Evolutionary conservation across 2,329 filamentous ascomycete species (phyloP).

Genomic region (Magnaporthiopsis rhizophila): DNA sequence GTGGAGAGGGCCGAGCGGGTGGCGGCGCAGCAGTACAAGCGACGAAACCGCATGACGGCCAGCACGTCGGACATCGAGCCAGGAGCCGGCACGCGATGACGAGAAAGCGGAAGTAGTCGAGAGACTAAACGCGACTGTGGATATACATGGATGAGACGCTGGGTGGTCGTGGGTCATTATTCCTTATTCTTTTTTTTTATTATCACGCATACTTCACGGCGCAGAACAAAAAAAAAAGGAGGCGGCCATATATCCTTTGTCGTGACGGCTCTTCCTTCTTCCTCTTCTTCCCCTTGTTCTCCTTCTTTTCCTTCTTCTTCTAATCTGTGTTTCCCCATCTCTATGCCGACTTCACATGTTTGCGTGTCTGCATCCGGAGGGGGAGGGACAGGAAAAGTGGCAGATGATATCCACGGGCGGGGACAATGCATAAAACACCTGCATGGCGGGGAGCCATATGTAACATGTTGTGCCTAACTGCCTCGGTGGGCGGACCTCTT

Average conservation of each 20-base stretch:
- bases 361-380: not conserved
- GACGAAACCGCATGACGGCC: conserved; percentile 3
- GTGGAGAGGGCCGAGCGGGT: conserved; percentile 10
- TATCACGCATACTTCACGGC: not conserved
- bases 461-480: not conserved
- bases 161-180: not conserved
- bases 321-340: not conserved
- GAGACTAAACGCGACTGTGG: not conserved
- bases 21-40: conserved; percentile 5
- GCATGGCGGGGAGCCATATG: conserved; percentile 1
- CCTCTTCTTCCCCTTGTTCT: not conserved
- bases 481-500: not conserved
- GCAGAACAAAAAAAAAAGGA: not conserved
- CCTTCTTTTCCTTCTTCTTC: not conserved
- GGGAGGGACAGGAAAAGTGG: too few species aligned
- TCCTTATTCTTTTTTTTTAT: not conserved
- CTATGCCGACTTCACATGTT: not conserved
- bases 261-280: not conserved
- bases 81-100: conserved; percentile 1
- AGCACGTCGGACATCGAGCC: conserved; percentile 4
- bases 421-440: not conserved
- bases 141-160: not conserved
- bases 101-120: not conserved
- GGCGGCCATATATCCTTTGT: not conserved
- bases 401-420: not conserved